Evolutionary conservation across 1,139 yeast species (phyloP), one percentile per base, ranked within the genome.

Genomic region (Yamadazyma jaroonii): DNA sequence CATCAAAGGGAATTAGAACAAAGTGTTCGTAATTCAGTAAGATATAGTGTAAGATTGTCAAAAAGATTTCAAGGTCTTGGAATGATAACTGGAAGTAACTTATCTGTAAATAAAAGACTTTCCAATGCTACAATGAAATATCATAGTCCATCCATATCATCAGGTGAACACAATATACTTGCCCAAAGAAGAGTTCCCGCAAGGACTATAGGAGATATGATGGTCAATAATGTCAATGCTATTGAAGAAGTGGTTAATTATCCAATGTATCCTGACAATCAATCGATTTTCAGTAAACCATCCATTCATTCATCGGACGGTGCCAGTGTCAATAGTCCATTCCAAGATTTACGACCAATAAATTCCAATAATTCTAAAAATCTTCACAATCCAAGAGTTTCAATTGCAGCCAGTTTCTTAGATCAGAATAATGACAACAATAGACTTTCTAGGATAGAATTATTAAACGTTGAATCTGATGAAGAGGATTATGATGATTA

Each of bases 21-120:
- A 43, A 89, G 96, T 1, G 79, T 90, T 32, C 67, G 95, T 23
- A 89, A 87, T 55, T 86, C 96, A 6, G 89, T 86, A 15, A 67
- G 94, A 41, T 80, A 84, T 50, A 82, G 89, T 35, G 81, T 81
- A 13, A 67, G 88, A 37, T 60, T 82, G 46, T 79, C 81, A 6
- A 58, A 71, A 29, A 46, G 68, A 29, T 59, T 66, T 37, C 48
- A 61, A 25, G 45, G 58, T 10, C 20, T 17, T 17, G 21, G 29
- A 9, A 49, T 51, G 28, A 39, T 48, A 13, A 48, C 42, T 21
- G 54, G 57, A 8, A 56, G 61, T 39, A 50, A 47, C 26, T 36
- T 48, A 12, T 55, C 62, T 1, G 49, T 58, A 17, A 42, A 42
- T 13, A 37, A 34, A 22, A 29, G 40, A 11, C 36, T 50, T 41